Conservation (phyloP, 2,329 filamentous ascomycete genomes). For the Allantophomopsis cytisporea region DNA sequence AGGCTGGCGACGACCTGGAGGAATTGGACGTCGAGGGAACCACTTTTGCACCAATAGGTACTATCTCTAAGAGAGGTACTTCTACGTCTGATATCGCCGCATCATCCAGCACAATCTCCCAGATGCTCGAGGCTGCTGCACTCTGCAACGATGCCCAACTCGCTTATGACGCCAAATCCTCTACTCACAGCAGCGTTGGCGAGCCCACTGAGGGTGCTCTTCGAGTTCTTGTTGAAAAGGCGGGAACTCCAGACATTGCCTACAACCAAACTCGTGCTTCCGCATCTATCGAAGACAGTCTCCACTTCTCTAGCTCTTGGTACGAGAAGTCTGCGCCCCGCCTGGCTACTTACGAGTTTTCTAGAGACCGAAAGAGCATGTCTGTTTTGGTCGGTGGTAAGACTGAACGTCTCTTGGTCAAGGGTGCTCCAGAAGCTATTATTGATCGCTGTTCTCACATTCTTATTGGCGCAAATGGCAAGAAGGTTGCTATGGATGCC, state of each 20-base stretch:
- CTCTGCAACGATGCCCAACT: slow-evolving; percentile 85
- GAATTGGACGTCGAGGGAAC: slow-evolving; percentile 87
- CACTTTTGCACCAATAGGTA: slow-evolving; percentile 76
- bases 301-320: slow-evolving; percentile 72
- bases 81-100: slow-evolving; percentile 53
- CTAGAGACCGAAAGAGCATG: slow-evolving; percentile 97
- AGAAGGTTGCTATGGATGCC: slow-evolving; percentile 57
- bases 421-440: slow-evolving; percentile 90
- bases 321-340: slow-evolving; percentile 67
- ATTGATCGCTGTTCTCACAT: slow-evolving; percentile 82
- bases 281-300: slow-evolving; percentile 39
- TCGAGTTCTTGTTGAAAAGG: slow-evolving; percentile 82
- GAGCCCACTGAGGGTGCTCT: slow-evolving; percentile 94
- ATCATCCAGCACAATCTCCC: slow-evolving; percentile 62
- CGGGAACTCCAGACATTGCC: slow-evolving; percentile 51
- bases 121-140: slow-evolving; percentile 59
- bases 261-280: slow-evolving; percentile 35
- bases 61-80: slow-evolving; percentile 56
- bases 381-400: slow-evolving; percentile 74
- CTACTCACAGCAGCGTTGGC: slow-evolving; percentile 69
- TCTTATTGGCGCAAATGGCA: slow-evolving; percentile 65
- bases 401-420: slow-evolving; percentile 75
- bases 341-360: slow-evolving; percentile 90
- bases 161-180: slow-evolving; percentile 65
- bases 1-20: slow-evolving; percentile 59